Conservation (phyloP, 2,329 filamentous ascomycete genomes). For the Cytospora mali region DNA sequence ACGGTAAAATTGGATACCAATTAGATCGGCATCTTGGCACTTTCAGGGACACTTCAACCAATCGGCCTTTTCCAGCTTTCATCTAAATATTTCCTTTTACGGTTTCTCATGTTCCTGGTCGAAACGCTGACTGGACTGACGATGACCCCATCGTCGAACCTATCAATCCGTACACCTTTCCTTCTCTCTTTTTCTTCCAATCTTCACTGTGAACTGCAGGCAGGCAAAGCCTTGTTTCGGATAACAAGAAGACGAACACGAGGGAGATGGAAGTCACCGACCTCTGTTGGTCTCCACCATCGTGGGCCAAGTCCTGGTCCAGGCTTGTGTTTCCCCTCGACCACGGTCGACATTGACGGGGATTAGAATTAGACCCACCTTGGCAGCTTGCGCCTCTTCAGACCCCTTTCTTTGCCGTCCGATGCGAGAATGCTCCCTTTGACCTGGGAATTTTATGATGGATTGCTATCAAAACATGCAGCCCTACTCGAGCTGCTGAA, state of each 20-base stretch:
- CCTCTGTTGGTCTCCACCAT: conserved; percentile 15
- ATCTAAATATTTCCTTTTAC: neutral
- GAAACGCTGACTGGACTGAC: neutral
- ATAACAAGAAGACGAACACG: neutral
- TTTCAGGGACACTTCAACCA: neutral
- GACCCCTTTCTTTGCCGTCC: conserved; percentile 14
- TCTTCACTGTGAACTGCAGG: neutral
- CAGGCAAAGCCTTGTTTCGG: neutral
- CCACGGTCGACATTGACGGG: conserved; percentile 19
- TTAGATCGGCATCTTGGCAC: neutral
- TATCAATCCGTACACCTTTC: neutral
- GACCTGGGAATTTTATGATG: neutral
- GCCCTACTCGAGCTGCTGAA: conserved; percentile 22
- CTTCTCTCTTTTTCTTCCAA: too few relatives aligned
- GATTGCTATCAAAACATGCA: conserved; percentile 15
- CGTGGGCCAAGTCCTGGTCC: conserved; percentile 20
- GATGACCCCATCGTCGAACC: neutral
- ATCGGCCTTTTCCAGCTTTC: neutral
- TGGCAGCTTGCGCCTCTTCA: conserved; percentile 23
- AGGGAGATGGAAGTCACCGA: neutral
- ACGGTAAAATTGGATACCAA: neutral
- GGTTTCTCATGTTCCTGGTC: neutral
- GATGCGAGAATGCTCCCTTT: conserved; percentile 13
- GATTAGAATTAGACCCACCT: conserved; percentile 16
- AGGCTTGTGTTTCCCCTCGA: conserved; percentile 19